phyloP scores from a whole-genome alignment of 495 filamentous ascomycete genomes.

The Xylaria nigripes region DNA sequence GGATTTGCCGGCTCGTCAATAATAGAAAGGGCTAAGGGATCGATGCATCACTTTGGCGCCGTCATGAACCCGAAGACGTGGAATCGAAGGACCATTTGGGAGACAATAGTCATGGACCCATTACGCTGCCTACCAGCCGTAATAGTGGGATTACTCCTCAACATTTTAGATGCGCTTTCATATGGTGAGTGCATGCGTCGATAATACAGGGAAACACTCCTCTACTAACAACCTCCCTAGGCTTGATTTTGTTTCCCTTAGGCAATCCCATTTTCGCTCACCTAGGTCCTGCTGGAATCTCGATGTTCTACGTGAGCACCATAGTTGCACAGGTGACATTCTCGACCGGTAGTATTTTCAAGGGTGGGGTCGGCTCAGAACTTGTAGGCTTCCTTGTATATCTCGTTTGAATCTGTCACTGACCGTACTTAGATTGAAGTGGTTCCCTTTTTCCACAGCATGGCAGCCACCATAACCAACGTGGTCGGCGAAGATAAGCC shows the following conservation, averaged over 20 bases:
- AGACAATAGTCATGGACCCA: conserved; percentile 56
- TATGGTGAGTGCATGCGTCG: conserved; percentile 55
- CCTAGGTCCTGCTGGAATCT: conserved; percentile 86
- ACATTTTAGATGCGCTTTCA: conserved; percentile 87
- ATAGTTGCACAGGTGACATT: conserved; percentile 93
- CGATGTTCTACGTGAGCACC: conserved; percentile 97
- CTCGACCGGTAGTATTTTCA: conserved; percentile 81
- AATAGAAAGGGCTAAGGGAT: conserved; percentile 7
- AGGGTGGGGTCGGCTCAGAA: conserved; percentile 90
- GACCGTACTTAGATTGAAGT: conserved; percentile 65
- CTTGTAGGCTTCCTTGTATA: conserved; percentile 49
- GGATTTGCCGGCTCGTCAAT: conserved; percentile 3
- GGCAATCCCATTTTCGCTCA: conserved; percentile 73
- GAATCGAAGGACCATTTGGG: conserved; percentile 57
- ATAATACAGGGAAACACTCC: not conserved
- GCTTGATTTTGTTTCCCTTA: conserved; percentile 91
- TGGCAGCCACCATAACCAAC: conserved; percentile 81
- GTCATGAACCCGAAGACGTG: conserved; percentile 59
- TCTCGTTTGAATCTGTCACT: conserved; percentile 1
- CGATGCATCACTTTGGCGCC: conserved; percentile 14
- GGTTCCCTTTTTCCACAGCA: conserved; percentile 94
- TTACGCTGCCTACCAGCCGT: conserved; percentile 71
- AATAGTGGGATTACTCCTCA: conserved; percentile 78
- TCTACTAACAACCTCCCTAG: conserved; percentile 30
- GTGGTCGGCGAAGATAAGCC: conserved; percentile 71